A percentile compares a stretch with the other conserved stretches of the same genome.
phyloP scores from a whole-genome alignment of 257 asterid species.

The Lithospermum erythrorhizon region DNA sequence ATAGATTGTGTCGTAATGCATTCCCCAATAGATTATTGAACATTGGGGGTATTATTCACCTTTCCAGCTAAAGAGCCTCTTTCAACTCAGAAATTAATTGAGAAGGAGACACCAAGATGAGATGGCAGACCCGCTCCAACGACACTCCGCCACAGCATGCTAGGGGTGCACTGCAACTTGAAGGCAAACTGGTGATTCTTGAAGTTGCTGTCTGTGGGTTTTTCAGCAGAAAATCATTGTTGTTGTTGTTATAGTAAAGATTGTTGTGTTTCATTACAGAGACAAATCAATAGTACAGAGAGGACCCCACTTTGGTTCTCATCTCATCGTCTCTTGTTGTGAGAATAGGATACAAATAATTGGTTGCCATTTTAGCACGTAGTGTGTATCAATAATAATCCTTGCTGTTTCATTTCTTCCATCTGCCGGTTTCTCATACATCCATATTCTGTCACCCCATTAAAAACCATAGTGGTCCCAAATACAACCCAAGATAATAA shows the following conservation, averaged over 20 bases:
- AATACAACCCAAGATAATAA: no score
- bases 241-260: slow-evolving; percentile 26
- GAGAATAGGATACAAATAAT: slow-evolving; percentile 50
- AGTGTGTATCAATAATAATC: slow-evolving; percentile 19
- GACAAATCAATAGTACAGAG: slow-evolving; percentile 18
- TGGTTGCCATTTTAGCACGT: slow-evolving; percentile 63
- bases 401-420: slow-evolving; percentile 44
- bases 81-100: no score
- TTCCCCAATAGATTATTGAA: no score
- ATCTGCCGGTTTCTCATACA: slow-evolving; percentile 54
- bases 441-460: slow-evolving; percentile 43
- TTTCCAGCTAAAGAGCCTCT: no score
- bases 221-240: slow-evolving; percentile 28
- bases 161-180: no score
- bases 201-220: slow-evolving; percentile 23
- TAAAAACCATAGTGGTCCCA: slow-evolving; percentile 45
- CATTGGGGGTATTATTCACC: no score
- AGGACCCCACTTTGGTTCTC: slow-evolving; percentile 45
- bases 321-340: slow-evolving; percentile 20
- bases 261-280: slow-evolving; percentile 14
- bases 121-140: no score
- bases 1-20: no score
- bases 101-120: no score
- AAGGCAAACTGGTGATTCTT: slow-evolving; percentile 15
- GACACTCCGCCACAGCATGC: no score